These are phyloP conservation scores for Mycena belliarum DNA, from an alignment of 768 basidiomycete genomes.

Conservation along the genomic window DNA sequence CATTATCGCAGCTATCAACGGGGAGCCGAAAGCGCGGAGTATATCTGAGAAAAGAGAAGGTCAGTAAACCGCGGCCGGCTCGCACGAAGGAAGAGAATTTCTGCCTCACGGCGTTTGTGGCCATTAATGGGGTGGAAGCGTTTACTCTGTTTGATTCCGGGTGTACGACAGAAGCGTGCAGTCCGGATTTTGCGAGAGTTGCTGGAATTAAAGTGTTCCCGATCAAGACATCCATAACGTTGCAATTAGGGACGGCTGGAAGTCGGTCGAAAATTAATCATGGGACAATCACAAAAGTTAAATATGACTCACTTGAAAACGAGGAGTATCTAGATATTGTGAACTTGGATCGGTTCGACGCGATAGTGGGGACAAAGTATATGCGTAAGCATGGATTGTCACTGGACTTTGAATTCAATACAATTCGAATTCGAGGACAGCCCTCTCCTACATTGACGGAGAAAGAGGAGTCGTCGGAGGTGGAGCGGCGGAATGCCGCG, in stretches of 20 bases:
- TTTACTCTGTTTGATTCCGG: not conserved
- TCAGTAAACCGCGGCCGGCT: not conserved
- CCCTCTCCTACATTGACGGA: not conserved
- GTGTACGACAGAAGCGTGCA: not conserved
- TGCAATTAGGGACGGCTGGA: not conserved
- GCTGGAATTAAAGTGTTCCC: not conserved
- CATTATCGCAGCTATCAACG: not conserved
- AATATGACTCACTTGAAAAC: not conserved
- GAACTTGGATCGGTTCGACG: not conserved
- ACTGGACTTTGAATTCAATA: not conserved
- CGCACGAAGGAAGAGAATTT: not conserved
- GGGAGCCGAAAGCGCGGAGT: not conserved
- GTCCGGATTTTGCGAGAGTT: not conserved
- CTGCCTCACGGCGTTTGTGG: not conserved
- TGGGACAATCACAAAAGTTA: not conserved
- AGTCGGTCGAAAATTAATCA: not conserved
- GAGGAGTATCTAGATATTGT: not conserved
- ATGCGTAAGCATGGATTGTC: not conserved
- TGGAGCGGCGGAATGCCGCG: not conserved
- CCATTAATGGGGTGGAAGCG: not conserved
- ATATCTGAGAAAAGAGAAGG: not conserved
- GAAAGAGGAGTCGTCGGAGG: not conserved
- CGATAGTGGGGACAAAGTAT: not conserved
- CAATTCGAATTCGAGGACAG: not conserved
- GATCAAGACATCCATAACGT: not conserved